Base-by-base conservation (phyloP, 805 yeast species). In the Teunomyces aglyptinius region DNA sequence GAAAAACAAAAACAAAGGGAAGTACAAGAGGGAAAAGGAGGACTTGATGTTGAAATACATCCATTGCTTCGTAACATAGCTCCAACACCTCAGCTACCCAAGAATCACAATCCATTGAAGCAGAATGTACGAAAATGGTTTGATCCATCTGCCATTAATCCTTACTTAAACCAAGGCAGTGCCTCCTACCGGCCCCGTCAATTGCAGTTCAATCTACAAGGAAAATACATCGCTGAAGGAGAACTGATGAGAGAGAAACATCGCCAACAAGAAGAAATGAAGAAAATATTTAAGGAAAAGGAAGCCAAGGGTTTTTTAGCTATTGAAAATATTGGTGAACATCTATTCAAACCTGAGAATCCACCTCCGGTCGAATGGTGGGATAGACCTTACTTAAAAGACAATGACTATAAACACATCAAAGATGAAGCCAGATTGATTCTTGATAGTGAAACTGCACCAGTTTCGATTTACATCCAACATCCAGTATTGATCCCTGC, bases 351-450 rank as follows among this genome's bases (percentile, higher is more conserved):
- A 44, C 68, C 68, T 0, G 60, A 58, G 0, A 58, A 49, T 15
- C 90, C 91, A 1, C 96, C 96, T 0, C 50, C 47, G 2, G 64
- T 83, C 1, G 97, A 90, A 63, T 89, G 97, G 96, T 92, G 97
- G 97, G 97, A 92, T 65, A 61, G 65, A 45, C 80, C 80, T 2
- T 78, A 80, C 41, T 53, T 86, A 2, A 61, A 61, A 33, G 70
- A 68, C 22, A 63, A 64, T 2, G 59, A 59, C 34, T 75, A 78
- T 52, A 60, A 60, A 1, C 57, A 68, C 33, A 48, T 73, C n/a
- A 57, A 63, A 4, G 68, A 66, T 8, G 50, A 43, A 1, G 43
- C 52, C 2, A 52, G 57, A 11, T 43, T 67, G 1, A 63, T 68
- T 10, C 68, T 70, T 42, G 66, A 67, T 31, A 71, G 64, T 44